A percentile compares a stretch with the other conserved stretches of the same genome.
phyloP scores from a whole-genome alignment of 306 rosid species.

The Sophora flavescens region DNA sequence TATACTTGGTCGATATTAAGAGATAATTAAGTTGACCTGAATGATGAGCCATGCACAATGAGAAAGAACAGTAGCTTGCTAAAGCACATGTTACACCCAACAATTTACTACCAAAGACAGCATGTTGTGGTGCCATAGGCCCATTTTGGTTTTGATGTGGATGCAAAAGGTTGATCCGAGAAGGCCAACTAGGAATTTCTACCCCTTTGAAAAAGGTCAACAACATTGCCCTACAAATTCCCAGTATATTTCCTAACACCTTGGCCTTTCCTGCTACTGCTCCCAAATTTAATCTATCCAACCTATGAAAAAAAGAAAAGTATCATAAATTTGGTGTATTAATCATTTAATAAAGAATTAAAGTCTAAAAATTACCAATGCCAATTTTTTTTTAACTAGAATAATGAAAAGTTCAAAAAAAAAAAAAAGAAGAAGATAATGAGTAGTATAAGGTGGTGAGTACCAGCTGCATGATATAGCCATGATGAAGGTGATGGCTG shows the following conservation, averaged over 20 bases:
- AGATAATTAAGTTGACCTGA: conserved; percentile 41
- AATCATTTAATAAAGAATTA: too few relatives aligned
- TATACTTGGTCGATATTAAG: background rate
- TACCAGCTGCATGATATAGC: conserved; percentile 56
- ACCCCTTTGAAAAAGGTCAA: conserved; percentile 54
- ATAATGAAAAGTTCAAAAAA: background rate
- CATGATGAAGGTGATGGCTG: conserved; percentile 61
- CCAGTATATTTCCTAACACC: conserved; percentile 49
- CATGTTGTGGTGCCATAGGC: background rate
- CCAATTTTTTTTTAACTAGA: too few relatives aligned
- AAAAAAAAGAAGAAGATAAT: background rate
- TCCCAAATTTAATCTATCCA: conserved; percentile 48
- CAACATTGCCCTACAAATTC: conserved; percentile 61
- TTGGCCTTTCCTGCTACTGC: conserved; percentile 49
- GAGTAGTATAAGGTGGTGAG: background rate
- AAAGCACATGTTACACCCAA: conserved; percentile 39
- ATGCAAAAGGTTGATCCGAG: conserved; percentile 34
- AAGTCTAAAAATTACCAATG: too few relatives aligned
- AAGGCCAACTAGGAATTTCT: conserved; percentile 31
- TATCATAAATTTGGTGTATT: too few relatives aligned
- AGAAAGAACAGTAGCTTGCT: conserved; percentile 39
- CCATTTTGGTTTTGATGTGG: background rate
- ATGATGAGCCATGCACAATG: conserved; percentile 59
- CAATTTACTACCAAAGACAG: background rate
- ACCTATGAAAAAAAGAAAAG: background rate